Percentiles rank a stretch among this genome's conserved stretches.
These are phyloP conservation scores for Phoma sp. DNA, from an alignment of 2,329 filamentous ascomycete species.

Conservation along the genomic window DNA sequence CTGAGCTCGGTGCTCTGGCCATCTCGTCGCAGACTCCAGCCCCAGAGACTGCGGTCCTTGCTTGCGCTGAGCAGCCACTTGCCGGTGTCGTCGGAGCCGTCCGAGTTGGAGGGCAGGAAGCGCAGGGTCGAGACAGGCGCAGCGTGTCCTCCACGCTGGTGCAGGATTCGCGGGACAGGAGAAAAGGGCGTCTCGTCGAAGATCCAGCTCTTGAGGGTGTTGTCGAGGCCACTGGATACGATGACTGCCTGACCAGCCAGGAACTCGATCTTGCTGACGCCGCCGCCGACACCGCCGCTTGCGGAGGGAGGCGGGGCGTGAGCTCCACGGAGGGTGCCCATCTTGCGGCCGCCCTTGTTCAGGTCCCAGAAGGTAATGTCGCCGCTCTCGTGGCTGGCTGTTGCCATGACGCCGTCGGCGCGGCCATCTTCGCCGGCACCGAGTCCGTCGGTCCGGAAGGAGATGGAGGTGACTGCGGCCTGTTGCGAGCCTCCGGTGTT, in stretches of 20 bases:
- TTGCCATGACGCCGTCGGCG: constrained; percentile 90
- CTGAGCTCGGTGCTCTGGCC: constrained; percentile 93
- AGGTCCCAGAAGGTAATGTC: constrained; percentile 97
- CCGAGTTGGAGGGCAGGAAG: constrained; percentile 87
- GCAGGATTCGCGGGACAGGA: constrained; percentile 82
- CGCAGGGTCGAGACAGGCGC: constrained; percentile 81
- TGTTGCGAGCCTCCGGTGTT: constrained; percentile 69
- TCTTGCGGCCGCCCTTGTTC: constrained; percentile 84
- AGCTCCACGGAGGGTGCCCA: constrained; percentile 84
- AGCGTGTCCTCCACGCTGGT: constrained; percentile 87
- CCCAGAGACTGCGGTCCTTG: constrained; percentile 91
- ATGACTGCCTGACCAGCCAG: constrained; percentile 87
- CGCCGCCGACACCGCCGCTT: constrained; percentile 67
- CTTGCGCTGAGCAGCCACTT: constrained; percentile 96
- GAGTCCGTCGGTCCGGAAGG: constrained; percentile 87
- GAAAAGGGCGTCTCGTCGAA: constrained; percentile 93
- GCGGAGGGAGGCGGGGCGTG: constrained; percentile 76
- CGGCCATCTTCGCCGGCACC: constrained; percentile 89
- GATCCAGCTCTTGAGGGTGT: constrained; percentile 94
- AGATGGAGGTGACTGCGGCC: constrained; percentile 78
- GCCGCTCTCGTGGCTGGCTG: constrained; percentile 77
- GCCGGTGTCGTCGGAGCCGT: constrained; percentile 84
- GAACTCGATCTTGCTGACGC: constrained; percentile 88
- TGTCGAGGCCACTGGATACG: constrained; percentile 89
- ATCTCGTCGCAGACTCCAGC: constrained; percentile 92